A percentile compares a stretch with the other conserved stretches of the same genome.
Conservation (phyloP, 345 rosid genomes). For the Ricinus communis region DNA sequence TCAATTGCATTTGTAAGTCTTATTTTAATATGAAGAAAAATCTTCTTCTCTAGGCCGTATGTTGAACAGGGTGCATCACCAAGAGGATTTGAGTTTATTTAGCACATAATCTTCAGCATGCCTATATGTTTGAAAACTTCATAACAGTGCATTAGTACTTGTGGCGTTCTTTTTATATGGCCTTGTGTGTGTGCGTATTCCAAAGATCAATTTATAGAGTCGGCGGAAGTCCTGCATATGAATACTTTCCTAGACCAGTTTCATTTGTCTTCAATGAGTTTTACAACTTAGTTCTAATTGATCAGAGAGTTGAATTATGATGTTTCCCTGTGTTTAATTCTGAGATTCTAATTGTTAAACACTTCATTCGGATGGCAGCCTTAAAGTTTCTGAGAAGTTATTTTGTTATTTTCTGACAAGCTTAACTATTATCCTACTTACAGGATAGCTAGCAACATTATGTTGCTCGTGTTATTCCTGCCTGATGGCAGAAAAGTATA, state of each 20-base stretch:
- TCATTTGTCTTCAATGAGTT: background rate
- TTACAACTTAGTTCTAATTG: no score
- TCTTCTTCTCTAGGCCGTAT: no score
- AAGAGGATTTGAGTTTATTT: background rate
- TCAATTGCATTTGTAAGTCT: background rate
- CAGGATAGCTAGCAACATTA: background rate
- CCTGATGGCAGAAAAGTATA: background rate
- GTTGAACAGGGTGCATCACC: background rate
- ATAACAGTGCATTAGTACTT: background rate
- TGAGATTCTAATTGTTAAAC: background rate
- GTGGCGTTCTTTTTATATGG: background rate
- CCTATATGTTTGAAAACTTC: background rate
- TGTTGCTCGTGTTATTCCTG: background rate
- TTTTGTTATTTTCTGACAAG: background rate
- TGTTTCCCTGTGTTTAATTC: background rate
- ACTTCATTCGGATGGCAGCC: background rate
- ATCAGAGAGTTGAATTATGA: no score
- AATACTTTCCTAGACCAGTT: background rate
- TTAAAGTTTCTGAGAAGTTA: background rate
- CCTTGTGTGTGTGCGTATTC: background rate
- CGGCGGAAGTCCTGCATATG: background rate
- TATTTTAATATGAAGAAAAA: background rate
- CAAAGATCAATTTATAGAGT: background rate
- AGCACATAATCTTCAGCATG: background rate
- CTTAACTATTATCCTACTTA: background rate